Evolutionary conservation across 2,329 filamentous ascomycete genomes (phyloP).

Genomic region (Diplodia corticola): DNA sequence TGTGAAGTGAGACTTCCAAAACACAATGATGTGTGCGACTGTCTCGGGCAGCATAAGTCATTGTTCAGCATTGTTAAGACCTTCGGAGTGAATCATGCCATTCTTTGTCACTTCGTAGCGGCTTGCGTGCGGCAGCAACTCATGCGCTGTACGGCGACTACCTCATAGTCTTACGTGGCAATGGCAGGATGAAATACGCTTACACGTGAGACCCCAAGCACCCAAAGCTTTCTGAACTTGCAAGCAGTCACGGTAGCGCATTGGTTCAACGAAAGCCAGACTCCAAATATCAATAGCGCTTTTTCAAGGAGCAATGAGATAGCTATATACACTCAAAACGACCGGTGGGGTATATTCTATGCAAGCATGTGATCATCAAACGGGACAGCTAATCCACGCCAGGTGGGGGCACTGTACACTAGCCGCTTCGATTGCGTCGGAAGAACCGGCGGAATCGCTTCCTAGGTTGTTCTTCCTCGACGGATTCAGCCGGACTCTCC

Average conservation of each 20-base stretch:
- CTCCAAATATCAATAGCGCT: background rate
- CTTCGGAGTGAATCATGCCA: background rate
- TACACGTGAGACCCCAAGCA: no score
- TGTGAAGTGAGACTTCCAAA: background rate
- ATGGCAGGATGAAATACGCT: no score
- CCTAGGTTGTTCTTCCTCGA: background rate
- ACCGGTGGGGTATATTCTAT: slow-evolving; percentile 18
- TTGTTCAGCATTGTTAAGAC: background rate
- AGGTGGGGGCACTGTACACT: background rate
- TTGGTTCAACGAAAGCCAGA: background rate
- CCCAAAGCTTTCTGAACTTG: no score
- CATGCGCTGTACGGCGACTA: no score
- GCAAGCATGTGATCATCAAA: background rate
- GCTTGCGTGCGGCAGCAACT: background rate
- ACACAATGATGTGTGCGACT: background rate
- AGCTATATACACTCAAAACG: background rate
- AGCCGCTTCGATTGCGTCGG: slow-evolving; percentile 12
- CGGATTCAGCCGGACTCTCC: background rate
- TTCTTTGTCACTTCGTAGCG: background rate
- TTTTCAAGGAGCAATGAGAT: background rate
- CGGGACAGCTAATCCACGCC: background rate
- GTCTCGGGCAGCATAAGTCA: background rate
- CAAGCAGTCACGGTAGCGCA: no score
- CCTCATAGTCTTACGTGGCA: no score
- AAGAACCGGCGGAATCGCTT: slow-evolving; percentile 3